Evolutionary conservation across 2,329 filamentous ascomycete species (phyloP), one percentile per base, ranked within the genome.

Genomic region (Monilinia vaccinii-corymbosi): DNA sequence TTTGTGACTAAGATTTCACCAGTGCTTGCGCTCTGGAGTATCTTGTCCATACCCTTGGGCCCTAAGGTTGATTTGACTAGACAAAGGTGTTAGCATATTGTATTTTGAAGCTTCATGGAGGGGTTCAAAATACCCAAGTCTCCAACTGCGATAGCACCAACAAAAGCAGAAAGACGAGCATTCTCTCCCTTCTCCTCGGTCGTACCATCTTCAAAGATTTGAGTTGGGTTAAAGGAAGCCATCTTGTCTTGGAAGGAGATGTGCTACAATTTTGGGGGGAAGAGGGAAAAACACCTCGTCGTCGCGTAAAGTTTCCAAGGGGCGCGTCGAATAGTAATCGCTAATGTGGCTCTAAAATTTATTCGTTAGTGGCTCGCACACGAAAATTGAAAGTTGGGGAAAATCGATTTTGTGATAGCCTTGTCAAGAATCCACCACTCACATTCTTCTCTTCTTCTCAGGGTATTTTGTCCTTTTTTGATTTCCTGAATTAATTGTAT

Each of bases 171-270:
- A 69, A 97, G 87, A 83, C 93, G 91, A 71, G 94, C 93, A 88
- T 97, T 97, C 80, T 97, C 93, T 71, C 94, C 94, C 80, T 96
- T 97, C 79, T 97, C 93, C 78, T 97, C 91, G 61, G 88, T 94
- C 68, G 95, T 94, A 74, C 95, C 92, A 76, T 97, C 91, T 71
- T 91, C 90, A 77, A 97, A 97, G 80, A 97, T 97, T 78, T 97
- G 93, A 65, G 91, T 96, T 71, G 93, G 92, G 78, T 91, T 94
- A 75, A 87, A 87, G 69, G 83, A 86, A 67, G 70, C 71, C 72
- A 72, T 70, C 57, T 60, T 69, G 58, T 60, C 38, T 34, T 52
- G 31, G 31, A 32, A 44, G n/a, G 36, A 58, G 46, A 56, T 58
- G 42, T 59, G 56, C 36, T 60, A 58, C 49, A 40, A 58, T 58